phyloP scores from a whole-genome alignment of 257 asterid genomes.

The Fraxinus cuspidata region DNA sequence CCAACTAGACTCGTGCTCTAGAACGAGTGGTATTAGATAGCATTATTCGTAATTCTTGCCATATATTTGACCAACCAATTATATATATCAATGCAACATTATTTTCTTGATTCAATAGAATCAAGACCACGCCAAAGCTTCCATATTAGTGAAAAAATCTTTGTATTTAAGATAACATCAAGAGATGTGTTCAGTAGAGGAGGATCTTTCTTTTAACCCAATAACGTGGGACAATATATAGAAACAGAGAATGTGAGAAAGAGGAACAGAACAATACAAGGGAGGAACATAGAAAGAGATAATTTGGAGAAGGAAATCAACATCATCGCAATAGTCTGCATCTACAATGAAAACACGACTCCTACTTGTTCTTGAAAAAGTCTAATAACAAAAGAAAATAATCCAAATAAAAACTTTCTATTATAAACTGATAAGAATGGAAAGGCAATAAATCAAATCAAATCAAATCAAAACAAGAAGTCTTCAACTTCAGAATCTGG shows the following conservation, averaged over 20 bases:
- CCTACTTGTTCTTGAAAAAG: too few species aligned
- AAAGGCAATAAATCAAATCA: too few species aligned
- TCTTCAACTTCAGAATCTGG: background rate
- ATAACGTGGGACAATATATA: background rate
- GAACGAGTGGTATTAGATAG: too few species aligned
- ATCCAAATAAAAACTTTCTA: too few species aligned
- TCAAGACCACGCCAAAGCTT: background rate
- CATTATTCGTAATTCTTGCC: too few species aligned
- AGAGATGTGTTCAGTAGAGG: background rate
- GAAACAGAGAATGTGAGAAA: background rate
- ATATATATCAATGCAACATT: background rate
- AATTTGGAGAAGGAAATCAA: background rate
- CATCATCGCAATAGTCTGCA: background rate
- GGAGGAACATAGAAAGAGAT: background rate
- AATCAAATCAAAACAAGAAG: background rate
- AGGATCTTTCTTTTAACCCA: background rate
- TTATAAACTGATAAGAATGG: background rate
- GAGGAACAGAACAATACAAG: background rate
- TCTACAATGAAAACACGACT: too few species aligned
- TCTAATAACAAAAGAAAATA: too few species aligned
- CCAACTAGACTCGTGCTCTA: too few species aligned
- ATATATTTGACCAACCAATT: background rate
- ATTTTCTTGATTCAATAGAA: background rate
- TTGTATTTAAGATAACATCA: background rate
- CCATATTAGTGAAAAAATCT: background rate